Evolutionary conservation across 139 green algal species (phyloP).

Genomic region (Chlorella vulgaris): DNA sequence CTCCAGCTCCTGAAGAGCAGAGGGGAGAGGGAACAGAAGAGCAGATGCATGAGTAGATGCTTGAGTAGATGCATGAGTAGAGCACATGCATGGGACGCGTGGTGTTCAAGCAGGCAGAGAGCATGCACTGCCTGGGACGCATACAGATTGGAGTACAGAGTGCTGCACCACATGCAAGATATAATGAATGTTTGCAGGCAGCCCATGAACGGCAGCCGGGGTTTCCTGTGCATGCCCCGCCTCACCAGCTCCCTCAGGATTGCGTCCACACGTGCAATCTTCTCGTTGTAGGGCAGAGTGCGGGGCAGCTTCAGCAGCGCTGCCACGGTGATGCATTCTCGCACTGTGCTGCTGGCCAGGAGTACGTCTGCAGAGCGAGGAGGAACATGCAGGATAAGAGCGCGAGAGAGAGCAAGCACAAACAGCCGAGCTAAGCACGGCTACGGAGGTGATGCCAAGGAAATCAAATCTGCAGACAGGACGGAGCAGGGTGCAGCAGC

Average conservation of each 20-base stretch:
- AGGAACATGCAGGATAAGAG: too few species aligned
- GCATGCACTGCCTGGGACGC: too few species aligned
- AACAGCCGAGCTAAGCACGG: too few species aligned
- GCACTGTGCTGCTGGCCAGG: constrained; percentile 64
- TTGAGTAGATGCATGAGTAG: neutral
- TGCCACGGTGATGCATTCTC: constrained; percentile 62
- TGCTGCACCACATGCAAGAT: too few species aligned
- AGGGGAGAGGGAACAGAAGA: neutral
- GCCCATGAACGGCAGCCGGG: neutral
- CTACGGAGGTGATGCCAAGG: too few species aligned
- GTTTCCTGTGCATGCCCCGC: neutral
- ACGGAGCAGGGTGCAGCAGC: too few species aligned
- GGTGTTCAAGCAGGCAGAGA: too few species aligned
- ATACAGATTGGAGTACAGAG: too few species aligned
- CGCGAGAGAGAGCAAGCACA: too few species aligned
- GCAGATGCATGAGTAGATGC: neutral
- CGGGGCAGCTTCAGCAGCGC: constrained; percentile 70
- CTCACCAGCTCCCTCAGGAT: constrained; percentile 68
- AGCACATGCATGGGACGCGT: too few species aligned
- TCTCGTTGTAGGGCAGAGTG: constrained; percentile 40
- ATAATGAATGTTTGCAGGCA: neutral
- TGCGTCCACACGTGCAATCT: constrained; percentile 58
- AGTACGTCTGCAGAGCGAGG: constrained; percentile 61
- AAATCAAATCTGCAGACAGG: too few species aligned
- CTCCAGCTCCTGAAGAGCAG: constrained; percentile 48